Evolutionary conservation across 345 rosid species (phyloP), one percentile per base, ranked within the genome.

Genomic region (Limnanthes douglasii): DNA sequence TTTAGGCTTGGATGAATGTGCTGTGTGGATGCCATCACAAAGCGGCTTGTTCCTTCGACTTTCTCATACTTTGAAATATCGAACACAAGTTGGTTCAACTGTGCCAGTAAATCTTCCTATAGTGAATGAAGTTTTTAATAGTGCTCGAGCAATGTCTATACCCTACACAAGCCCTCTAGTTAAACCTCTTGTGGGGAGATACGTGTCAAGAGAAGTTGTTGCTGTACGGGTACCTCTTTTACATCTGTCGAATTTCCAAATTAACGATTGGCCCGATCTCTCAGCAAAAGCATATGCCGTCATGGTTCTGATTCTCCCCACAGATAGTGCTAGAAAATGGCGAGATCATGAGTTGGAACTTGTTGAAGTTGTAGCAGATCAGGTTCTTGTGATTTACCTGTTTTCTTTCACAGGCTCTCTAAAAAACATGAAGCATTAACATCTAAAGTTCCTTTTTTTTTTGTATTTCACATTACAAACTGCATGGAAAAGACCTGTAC

Each of bases 141-240:
- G 73, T 47, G 54, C 66, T 29, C 86, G 20, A 28, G 97, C 86
- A 17, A 60, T 66, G 62, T 69, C 53, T 37, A 76, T 83, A 37
- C 90, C 90, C 11, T 70, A 69, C 53, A 59, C 69, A 6, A 71
- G 95, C 34, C 84, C 84, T 11, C 45, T 88, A 59, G 86, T 84
- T 32, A 74, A 78, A 72, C 79, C 84, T 50, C 53, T 61, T 0
- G 73, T 62, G 28, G 81, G 90, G 37, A 66, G 78, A 63, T 79
- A 60, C 32, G 27, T 50, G 6, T 69, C 69, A 11, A 78, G 90
- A 0, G 93, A 83, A 59, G 80, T 72, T 64, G 97, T 88, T 31
- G 86, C 95, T 56, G 84, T 88, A 21, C 86, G 97, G 29, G 95
- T 88, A 0, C 97, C 97, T 32, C 93, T 88, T 53, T 48, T 88